Base-by-base conservation (phyloP, 2,329 filamentous ascomycete genomes). In the Fusarium albosuccineum region DNA sequence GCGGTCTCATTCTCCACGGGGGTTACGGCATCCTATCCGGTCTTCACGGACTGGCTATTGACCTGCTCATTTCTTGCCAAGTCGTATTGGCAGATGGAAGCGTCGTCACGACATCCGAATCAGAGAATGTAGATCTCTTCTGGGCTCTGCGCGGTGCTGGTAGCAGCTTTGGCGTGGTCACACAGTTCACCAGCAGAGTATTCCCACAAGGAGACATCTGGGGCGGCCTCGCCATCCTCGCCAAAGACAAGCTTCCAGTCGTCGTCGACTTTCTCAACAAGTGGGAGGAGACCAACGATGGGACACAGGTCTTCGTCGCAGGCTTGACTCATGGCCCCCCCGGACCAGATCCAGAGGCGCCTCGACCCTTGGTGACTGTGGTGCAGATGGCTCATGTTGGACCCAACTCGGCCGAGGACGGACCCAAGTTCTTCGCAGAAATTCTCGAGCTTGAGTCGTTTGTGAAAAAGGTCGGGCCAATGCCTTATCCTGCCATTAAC, bases 11-110 rank as follows among this genome's bases (percentile, higher is more conserved):
- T 0, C 73, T 89, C 1, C 86, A 86, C 1, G 87, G 87, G 26
- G 88, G 87, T 1, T 87, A 86, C 68, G 87, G 88, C 1, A 83
- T 84, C 74, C 76, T 90, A 14, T 83, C 81, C 27, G 84, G 85
- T 1, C 77, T 79, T 33, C 78, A 87, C 53, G 89, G 89, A 0
- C 78, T 90, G 9, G 70, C 78, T 4, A 74, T 82, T 9, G 83
- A 85, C 61, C 76, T 77, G 16, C 71, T 85, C 4, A 16, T 82
- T 6, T 77, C 76, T 0, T 77, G 74, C 3, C 71, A 79, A 39
- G 73, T 84, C 5, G 79, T 84, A 1, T 75, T 81, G 3, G 78
- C 80, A 9, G 70, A 77, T 33, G 80, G 80, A 1, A 66, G 68
- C 9, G 63, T 80, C 3, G 73, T 82, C 5, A 76, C 66, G 0